These are phyloP conservation scores for Arabis alpina DNA, from an alignment of 345 rosid genomes.

Conservation along the genomic window DNA sequence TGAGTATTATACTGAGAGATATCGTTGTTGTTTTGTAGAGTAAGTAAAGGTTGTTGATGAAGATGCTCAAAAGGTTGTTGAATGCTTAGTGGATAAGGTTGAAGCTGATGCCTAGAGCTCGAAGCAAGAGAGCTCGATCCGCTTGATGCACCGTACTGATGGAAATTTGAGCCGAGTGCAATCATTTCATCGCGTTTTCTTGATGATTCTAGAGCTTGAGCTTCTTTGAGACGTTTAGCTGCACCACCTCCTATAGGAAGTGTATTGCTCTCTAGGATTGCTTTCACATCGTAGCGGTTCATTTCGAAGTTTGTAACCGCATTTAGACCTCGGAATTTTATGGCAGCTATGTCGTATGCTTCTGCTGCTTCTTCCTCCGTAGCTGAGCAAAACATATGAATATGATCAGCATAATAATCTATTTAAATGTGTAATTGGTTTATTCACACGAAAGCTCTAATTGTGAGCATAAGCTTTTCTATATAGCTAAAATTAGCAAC, in stretches of 20 bases:
- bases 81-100: slow-evolving; percentile 66
- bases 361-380: slow-evolving; percentile 99
- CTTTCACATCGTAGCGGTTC: slow-evolving; percentile 93
- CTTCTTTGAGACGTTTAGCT: slow-evolving; percentile 92
- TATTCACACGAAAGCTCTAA: background rate
- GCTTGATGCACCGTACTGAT: slow-evolving; percentile 59
- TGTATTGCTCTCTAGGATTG: slow-evolving; percentile 91
- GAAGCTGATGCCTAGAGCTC: slow-evolving; percentile 56
- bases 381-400: slow-evolving; percentile 46
- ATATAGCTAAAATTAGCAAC: too few species aligned
- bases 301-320: slow-evolving; percentile 98
- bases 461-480: background rate
- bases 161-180: slow-evolving; percentile 68
- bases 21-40: slow-evolving; percentile 73
- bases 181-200: slow-evolving; percentile 87
- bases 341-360: slow-evolving; percentile 98
- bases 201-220: slow-evolving; percentile 91
- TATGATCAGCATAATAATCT: slow-evolving; percentile 6
- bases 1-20: slow-evolving; percentile 61
- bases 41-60: slow-evolving; percentile 59
- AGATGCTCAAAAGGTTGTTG: slow-evolving; percentile 62
- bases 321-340: slow-evolving; percentile 86
- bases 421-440: background rate
- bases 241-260: slow-evolving; percentile 99
- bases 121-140: slow-evolving; percentile 50